Base-by-base conservation (phyloP, 2,329 filamentous ascomycete genomes). In the Fusarium chuoi region DNA sequence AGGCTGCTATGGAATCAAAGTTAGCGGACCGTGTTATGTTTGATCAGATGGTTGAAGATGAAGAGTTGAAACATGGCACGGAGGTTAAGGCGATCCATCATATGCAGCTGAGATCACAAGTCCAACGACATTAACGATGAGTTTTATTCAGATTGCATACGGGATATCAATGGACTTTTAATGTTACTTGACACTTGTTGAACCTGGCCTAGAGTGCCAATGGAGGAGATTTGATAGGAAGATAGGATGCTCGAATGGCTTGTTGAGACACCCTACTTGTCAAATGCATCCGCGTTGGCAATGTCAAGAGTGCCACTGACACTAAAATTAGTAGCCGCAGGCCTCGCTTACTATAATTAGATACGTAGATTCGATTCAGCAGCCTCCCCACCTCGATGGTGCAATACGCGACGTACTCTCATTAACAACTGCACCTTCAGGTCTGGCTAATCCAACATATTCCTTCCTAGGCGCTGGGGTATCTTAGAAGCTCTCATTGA, bases 11-110 rank as follows among this genome's bases (percentile, higher is more conserved):
- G 6, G 64, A 62, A 8, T 59, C 57, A 0, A 68, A 48, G 35
- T 4, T 73, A 13, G 55, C 64, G 14, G 74, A 76, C 51, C 64
- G 63, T 24, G 56, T 41, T 3, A 70, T 48, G 65, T 75, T 75
- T 45, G 67, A 68, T 22, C 41, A 73, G 18, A 75, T 75, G 73
- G 46, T 75, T 7, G 39, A 58, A 49, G 66, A 70, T 6, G 71
- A 71, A 46, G 60, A 61, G 10, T 67, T 75, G 20, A 20, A 26
- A 13, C 39, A 26, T 24, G n/a, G n/a, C 9, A 18, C 24, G 22
- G 24, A 38, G n/a, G 35, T 54, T 14, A 54, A 54, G 39, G 49
- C 49, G 18, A 26, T 39, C 6, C 49, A 54, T 39, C 35, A 26
- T 22, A 54, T 54, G 49, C 49, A 20, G 26, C 49, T 54, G 26